Base-by-base conservation (phyloP, 1,284 basidiomycete species). In the Apiotrichum mycotoxinovorans region DNA sequence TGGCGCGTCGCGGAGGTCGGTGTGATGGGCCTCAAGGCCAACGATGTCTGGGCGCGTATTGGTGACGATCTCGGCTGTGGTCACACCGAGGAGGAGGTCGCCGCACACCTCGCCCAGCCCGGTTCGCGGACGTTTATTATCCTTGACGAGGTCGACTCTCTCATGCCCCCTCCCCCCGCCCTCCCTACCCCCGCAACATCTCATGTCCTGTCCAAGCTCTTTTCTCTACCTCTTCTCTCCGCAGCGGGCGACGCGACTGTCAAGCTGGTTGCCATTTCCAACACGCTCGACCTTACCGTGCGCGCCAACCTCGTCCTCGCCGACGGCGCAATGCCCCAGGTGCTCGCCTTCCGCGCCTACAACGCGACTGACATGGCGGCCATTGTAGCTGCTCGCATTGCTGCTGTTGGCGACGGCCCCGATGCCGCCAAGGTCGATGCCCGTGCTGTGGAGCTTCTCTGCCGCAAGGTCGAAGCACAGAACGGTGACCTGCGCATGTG, bases 401-500 rank as follows among this genome's bases (percentile, higher is more conserved):
- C 60, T 3, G 42, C 59, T 1, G 58, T 52, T 11, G 56, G 38
- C 14, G 53, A 49, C 15, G 51, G 47, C 15, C 51, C 40, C 26
- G 61, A 54, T 8, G 55, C 57, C 1, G 66, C 66, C 11, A 69
- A 72, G 49, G 66, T 75, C 9, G 77, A 79, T 53, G 54, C 61
- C 27, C 73, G 73, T 30, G 75, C 76, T 4, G 61, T 74, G 37
- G 74, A 75, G 56, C 68, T 79, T 8, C 66, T 76, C 14, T 66
- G 68, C 27, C 65, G 73, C 25, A 78, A 78, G 54, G 75, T 78
- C 35, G 74, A 77, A 58, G 76, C 75, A 14, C 72, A 75, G 62
- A 77, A 77, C 56, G 77, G 77, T n/a, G 77, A 79, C 64, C 56
- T 79, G 26, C 56, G 77, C 51, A 75, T 75, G 72, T 78, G 75